A percentile compares a stretch with the other conserved stretches of the same genome.
Conservation (phyloP, 1,284 basidiomycete genomes). For the Sporisorium scitamineum region DNA sequence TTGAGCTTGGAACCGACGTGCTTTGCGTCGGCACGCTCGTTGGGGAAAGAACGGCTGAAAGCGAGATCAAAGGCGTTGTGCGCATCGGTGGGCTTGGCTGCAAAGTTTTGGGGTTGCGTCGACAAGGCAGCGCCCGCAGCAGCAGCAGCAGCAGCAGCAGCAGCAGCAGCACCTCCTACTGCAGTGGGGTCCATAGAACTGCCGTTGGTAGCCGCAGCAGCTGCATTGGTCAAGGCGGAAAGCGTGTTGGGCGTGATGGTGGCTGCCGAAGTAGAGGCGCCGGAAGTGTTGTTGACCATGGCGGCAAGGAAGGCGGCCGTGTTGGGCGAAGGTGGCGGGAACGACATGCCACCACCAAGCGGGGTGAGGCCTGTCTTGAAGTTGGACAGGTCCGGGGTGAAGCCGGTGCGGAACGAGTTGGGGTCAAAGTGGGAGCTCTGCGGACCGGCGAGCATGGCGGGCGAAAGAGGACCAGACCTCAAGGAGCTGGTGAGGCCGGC, state of each 20-base stretch:
- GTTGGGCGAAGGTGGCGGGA: constrained; percentile 84
- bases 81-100: constrained; percentile 28
- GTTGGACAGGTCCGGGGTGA: constrained; percentile 77
- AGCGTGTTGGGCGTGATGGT: constrained; percentile 86
- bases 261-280: constrained; percentile 48
- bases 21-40: constrained; percentile 14
- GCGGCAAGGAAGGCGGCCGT: constrained; percentile 94
- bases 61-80: constrained; percentile 58
- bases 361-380: constrained; percentile 73
- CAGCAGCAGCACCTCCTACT: neutral
- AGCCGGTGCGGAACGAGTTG: constrained; percentile 76
- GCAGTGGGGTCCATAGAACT: constrained; percentile 31
- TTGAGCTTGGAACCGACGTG: constrained; percentile 44
- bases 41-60: constrained; percentile 49
- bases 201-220: constrained; percentile 9
- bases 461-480: constrained; percentile 88
- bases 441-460: constrained; percentile 93
- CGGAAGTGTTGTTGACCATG: constrained; percentile 77
- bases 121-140: constrained; percentile 22
- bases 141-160: too few species aligned
- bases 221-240: constrained; percentile 45
- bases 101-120: constrained; percentile 49
- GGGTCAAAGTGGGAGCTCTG: constrained; percentile 77
- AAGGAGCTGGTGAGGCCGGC: constrained; percentile 74
- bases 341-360: constrained; percentile 72